These are phyloP conservation scores for Apocynum venetum DNA, from an alignment of 257 asterid species.

Conservation along the genomic window DNA sequence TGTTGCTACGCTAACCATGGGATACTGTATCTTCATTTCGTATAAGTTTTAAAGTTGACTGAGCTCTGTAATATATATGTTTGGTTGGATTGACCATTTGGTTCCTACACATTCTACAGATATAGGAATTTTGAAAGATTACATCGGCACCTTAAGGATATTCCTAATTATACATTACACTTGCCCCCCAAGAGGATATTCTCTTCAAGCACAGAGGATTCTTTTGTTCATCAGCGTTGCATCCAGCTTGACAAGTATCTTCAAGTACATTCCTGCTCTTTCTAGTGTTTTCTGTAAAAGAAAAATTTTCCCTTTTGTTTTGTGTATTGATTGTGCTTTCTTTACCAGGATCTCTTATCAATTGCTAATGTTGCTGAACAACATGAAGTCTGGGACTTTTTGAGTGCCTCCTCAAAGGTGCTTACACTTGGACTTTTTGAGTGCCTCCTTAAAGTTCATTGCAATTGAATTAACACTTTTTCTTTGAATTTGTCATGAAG, in stretches of 20 bases:
- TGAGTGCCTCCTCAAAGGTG: conserved; percentile 91
- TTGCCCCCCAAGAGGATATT: conserved; percentile 99
- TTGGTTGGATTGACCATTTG: conserved; percentile 15
- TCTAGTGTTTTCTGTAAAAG: conserved; percentile 1
- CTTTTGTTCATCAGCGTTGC: conserved; percentile 97
- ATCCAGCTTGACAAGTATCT: conserved; percentile 95
- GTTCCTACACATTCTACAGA: conserved; percentile 39
- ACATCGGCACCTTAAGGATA: conserved; percentile 92
- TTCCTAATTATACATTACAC: conserved; percentile 85
- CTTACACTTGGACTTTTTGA: conserved; percentile 10
- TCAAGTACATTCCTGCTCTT: conserved; percentile 49
- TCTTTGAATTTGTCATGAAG: conserved; percentile 43
- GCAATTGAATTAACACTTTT: conserved; percentile 30
- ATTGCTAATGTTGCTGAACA: conserved; percentile 99
- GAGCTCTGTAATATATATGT: conserved; percentile 8
- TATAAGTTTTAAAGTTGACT: background rate
- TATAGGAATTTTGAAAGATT: conserved; percentile 94
- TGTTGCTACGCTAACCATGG: background rate
- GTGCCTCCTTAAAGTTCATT: conserved; percentile 17
- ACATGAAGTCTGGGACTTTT: conserved; percentile 99
- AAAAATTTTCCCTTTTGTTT: conserved; percentile 10
- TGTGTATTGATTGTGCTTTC: conserved; percentile 24
- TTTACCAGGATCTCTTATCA: conserved; percentile 79
- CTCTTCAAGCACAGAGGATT: conserved; percentile 95
- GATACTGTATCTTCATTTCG: background rate